These are phyloP conservation scores for Heliosperma pusillum DNA, from an alignment of 148 eudicot species.

Conservation along the genomic window DNA sequence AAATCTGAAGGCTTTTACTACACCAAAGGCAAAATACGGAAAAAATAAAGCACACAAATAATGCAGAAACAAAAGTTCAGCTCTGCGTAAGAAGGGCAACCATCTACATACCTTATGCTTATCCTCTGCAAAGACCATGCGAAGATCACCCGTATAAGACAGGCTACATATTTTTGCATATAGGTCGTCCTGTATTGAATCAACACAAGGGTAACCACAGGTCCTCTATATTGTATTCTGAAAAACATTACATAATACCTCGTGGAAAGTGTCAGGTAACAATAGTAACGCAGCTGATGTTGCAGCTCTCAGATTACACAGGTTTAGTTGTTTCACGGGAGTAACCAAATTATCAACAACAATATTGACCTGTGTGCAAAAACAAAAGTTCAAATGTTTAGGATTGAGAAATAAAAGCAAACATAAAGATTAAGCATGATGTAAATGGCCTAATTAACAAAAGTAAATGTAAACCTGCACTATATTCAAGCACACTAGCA, in stretches of 20 bases:
- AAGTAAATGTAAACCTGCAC: background rate
- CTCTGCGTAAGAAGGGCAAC: background rate
- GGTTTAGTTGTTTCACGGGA: conserved; percentile 42
- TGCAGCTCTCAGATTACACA: conserved; percentile 71
- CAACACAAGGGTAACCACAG: conserved; percentile 10
- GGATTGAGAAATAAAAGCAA: conserved; percentile 11
- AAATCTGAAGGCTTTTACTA: background rate
- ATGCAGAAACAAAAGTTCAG: background rate
- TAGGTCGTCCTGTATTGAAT: conserved; percentile 58
- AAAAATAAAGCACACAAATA: background rate
- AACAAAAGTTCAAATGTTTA: conserved; percentile 3
- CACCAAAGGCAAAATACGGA: background rate
- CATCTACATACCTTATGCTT: conserved; percentile 63
- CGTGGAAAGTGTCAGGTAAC: conserved; percentile 65
- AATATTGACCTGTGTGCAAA: conserved; percentile 46
- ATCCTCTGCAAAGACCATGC: conserved; percentile 98
- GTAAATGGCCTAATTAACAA: conserved; percentile 4
- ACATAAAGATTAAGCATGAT: background rate
- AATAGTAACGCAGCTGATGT: conserved; percentile 80
- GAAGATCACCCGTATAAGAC: conserved; percentile 86
- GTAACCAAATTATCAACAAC: conserved; percentile 60
- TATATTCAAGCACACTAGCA: background rate
- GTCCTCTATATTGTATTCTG: conserved; percentile 3
- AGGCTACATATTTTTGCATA: conserved; percentile 86
- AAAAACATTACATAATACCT: conserved; percentile 44